phyloP scores from a whole-genome alignment of 2,329 filamentous ascomycete genomes.

The Colletotrichum caudatum region DNA sequence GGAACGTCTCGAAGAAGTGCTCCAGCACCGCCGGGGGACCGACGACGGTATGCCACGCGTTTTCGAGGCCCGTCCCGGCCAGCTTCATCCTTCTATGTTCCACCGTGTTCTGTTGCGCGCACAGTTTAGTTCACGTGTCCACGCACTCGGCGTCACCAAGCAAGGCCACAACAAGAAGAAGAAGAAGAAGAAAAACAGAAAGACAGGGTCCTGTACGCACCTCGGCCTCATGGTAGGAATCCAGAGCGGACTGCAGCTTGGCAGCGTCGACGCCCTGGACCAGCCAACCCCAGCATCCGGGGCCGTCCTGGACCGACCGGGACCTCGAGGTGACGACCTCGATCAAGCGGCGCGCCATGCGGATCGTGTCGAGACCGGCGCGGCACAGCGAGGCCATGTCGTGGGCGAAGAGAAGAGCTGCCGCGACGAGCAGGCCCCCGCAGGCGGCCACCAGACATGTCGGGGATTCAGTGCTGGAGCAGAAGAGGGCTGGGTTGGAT shows the following conservation, averaged over 20 bases:
- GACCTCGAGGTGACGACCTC: background rate
- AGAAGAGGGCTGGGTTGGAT: background rate
- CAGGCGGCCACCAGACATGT: background rate
- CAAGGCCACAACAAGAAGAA: no score
- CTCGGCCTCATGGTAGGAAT: background rate
- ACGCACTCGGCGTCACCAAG: no score
- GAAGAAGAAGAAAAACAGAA: background rate
- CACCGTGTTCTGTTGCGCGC: background rate
- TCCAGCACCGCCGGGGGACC: slow-evolving; percentile 1
- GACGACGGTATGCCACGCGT: background rate
- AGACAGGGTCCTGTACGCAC: background rate
- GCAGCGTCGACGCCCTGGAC: background rate
- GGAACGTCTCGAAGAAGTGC: no score
- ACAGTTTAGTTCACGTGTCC: no score
- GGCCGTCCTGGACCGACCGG: background rate
- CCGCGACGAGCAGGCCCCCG: background rate
- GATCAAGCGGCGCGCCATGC: background rate
- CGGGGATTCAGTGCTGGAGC: background rate
- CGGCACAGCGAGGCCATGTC: background rate
- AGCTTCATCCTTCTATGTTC: background rate
- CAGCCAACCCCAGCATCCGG: background rate
- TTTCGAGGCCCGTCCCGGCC: background rate
- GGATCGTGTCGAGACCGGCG: background rate
- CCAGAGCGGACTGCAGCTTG: background rate
- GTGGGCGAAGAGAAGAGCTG: background rate